Base-by-base conservation (phyloP, 1,139 yeast species). In the Suhomyces kunorum region DNA sequence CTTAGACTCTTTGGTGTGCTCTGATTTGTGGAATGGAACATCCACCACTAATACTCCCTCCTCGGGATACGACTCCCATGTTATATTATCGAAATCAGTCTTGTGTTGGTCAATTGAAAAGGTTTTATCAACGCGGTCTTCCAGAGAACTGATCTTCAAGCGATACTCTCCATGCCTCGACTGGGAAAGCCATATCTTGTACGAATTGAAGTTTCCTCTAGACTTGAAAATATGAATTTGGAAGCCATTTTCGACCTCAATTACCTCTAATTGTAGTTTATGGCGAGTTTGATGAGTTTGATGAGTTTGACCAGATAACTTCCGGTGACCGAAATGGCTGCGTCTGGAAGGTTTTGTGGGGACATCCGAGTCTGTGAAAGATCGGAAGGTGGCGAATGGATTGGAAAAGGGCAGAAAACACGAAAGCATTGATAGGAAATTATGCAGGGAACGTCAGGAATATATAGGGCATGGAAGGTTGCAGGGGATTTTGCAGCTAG, bases 141-240 rank as follows among this genome's bases (percentile, higher is more conserved):
- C 50, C 2, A 40, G 41, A 0, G 72, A 68, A 46, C 41, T 45
- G 42, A 42, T 40, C 35, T 18, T 35, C 34, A 48, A 34, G 13
- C 26, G 36, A 14, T 29, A 34, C 12, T 34, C 36, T 9, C 30
- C 50, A 38, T 16, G 13, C 19, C 14, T 26, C 15, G 50, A 42
- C 46, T 58, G 63, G 27, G 59, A 43, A 4, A 64, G 68, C 41
- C 55, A 62, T 32, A 71, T 64, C 46, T 68, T 72, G 50, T 68
- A 71, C 11, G 64, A 56, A 32, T 58, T 53, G 47, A 68, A 71
- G 47, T 58, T 53, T 8, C 74, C 74, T 27, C 46, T 54, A 14
- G 54, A 51, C 45, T 70, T 69, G 43, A 51, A 59, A 28, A 71
- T 58, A 40, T 68, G 73, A 29, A 70, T 63, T 45, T 67, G 70